Base-by-base conservation (phyloP, 257 asterid species). In the Mitragyna speciosa region DNA sequence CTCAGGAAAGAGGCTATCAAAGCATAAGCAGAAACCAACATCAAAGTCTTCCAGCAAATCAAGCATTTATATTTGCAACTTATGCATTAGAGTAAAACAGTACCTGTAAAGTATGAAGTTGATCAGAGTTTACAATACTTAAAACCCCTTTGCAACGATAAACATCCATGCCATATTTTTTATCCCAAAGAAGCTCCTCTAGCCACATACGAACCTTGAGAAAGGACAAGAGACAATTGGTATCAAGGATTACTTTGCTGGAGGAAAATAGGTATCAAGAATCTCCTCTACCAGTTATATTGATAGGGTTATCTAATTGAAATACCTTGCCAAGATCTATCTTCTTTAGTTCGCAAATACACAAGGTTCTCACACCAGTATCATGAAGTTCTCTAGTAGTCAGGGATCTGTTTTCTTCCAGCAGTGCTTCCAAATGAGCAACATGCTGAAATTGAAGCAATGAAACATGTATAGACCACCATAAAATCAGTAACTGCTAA, bases 131-230 rank as follows among this genome's bases (percentile, higher is more conserved):
- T 64, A 28, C 79, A 41, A 90, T 88, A 68, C 84, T 92, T 75
- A 95, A 69, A 86, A 95, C 81, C 78, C 99, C 99, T 85, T 93
- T 95, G 88, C 99, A 92, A 30, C 99, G 94, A 78, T 95, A 95
- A 74, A 93, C 89, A 88, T 95, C 98, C 98, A 95, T 95, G 86
- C 85, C 93, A 75, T 92, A 83, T 82, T 91, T 92, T 69, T 92
- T 93, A 49, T 93, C 98, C 99, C 99, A 93, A 69, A 95, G 97
- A 77, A 95, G 85, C 80, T 95, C 99, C 85, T 95, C 99, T 72
- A 95, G 89, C 96, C 99, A 93, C 71, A 81, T 47, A 58, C 88
- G 90, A 63, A 90, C 88, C 99, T 95, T 22, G n/a, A 52, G 17
- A 43, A 33, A 26, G 19, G 58, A 67, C 43, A 64, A 17, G 43